Percentiles rank a stretch among this genome's conserved stretches.
phyloP scores from a whole-genome alignment of 2,329 filamentous ascomycete genomes.

The Scedosporium minutisporum region DNA sequence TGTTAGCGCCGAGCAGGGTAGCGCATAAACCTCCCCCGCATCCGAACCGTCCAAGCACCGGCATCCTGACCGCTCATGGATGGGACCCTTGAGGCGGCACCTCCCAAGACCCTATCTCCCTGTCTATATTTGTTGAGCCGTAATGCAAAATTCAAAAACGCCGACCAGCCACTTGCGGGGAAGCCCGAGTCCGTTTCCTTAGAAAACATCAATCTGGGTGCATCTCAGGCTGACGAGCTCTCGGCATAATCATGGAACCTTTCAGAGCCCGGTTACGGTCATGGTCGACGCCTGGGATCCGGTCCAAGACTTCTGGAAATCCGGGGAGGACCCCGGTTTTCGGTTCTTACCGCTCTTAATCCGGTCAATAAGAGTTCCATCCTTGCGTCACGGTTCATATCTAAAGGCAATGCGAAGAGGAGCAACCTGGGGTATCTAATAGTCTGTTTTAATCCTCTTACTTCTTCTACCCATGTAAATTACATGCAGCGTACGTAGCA shows the following conservation, averaged over 20 bases:
- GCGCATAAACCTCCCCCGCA: neutral
- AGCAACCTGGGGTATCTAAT: no score
- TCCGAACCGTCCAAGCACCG: neutral
- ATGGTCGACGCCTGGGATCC: neutral
- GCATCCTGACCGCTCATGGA: neutral
- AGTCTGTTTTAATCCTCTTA: no score
- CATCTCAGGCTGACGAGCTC: neutral
- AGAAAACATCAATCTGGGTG: neutral
- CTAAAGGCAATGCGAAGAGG: no score
- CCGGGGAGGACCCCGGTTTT: no score
- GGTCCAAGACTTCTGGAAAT: neutral
- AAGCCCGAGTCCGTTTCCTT: neutral
- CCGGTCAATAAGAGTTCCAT: no score
- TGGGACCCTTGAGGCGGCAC: slow-evolving; percentile 1
- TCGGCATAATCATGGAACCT: neutral
- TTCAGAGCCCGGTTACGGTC: neutral
- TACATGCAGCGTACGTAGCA: no score
- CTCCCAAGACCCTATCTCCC: neutral
- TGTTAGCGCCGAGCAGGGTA: neutral
- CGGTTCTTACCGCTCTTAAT: no score
- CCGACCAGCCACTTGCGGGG: no score
- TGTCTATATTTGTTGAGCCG: no score
- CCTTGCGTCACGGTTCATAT: no score
- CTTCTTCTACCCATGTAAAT: no score
- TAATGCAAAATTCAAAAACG: no score